A percentile compares a stretch with the other conserved stretches of the same genome.
These are phyloP conservation scores for Trichoderma sp. DNA, from an alignment of 2,329 filamentous ascomycete genomes.

Conservation along the genomic window DNA sequence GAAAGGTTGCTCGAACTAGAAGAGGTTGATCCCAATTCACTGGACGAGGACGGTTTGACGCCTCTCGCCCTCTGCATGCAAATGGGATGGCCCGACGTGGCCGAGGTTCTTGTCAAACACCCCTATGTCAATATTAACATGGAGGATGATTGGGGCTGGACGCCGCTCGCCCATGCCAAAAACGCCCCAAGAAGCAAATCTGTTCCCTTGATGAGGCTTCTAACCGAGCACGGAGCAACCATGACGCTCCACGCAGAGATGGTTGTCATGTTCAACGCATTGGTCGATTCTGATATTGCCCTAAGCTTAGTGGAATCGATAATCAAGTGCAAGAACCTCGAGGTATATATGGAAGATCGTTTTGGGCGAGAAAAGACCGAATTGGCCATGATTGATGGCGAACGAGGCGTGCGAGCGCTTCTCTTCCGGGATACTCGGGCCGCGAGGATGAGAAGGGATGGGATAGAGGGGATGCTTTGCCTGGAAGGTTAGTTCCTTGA, in stretches of 20 bases:
- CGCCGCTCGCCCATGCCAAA: background rate
- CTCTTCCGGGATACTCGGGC: background rate
- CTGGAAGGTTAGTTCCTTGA: background rate
- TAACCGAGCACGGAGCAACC: background rate
- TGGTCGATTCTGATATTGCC: background rate
- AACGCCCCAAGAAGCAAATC: background rate
- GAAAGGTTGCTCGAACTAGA: background rate
- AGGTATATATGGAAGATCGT: background rate
- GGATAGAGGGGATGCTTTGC: background rate
- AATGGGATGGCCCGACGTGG: background rate
- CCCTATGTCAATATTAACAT: background rate
- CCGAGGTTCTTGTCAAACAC: background rate
- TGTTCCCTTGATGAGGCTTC: background rate
- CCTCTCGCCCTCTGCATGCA: background rate
- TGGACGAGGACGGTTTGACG: constrained; percentile 6
- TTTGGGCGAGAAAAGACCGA: background rate
- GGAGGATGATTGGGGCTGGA: background rate
- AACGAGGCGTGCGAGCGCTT: background rate
- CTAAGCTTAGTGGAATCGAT: background rate
- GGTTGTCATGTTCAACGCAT: background rate
- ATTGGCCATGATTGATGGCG: background rate
- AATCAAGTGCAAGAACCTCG: background rate
- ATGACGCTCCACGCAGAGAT: background rate
- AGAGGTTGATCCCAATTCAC: background rate
- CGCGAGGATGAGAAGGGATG: background rate